Evolutionary conservation across 176 grass and related monocot genomes (phyloP).

Genomic region (Avena atlantica): DNA sequence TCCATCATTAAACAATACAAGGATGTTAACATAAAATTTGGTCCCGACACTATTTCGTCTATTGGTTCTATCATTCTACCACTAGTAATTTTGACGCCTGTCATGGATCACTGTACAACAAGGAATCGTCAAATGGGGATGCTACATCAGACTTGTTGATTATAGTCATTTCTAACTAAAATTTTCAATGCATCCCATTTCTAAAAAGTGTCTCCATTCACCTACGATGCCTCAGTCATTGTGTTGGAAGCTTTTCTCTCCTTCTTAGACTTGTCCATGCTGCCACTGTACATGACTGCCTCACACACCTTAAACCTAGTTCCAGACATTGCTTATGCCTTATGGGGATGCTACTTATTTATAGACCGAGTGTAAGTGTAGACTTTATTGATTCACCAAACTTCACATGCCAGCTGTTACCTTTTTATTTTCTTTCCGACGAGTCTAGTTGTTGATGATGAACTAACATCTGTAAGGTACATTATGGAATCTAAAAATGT

Average conservation of each 20-base stretch:
- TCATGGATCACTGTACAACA: too few relatives aligned
- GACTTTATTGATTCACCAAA: neutral
- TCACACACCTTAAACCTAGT: neutral
- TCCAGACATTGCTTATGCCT: neutral
- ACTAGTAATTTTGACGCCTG: too few relatives aligned
- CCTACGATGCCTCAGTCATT: neutral
- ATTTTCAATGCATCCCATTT: neutral
- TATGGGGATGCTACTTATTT: neutral
- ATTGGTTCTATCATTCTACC: too few relatives aligned
- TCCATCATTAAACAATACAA: too few relatives aligned
- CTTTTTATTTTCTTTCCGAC: neutral
- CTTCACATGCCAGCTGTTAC: neutral
- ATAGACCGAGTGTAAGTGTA: neutral
- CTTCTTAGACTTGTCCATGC: neutral
- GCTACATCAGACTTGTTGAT: too few relatives aligned
- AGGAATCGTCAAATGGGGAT: rapidly evolving
- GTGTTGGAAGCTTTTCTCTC: neutral
- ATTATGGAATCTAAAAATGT: neutral
- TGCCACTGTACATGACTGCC: neutral
- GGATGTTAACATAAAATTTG: too few relatives aligned
- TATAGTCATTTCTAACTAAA: neutral
- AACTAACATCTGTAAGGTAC: neutral
- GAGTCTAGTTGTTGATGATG: neutral
- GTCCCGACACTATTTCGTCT: too few relatives aligned
- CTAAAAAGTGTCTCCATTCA: too few relatives aligned